These are phyloP conservation scores for Thalia dealbata DNA, from an alignment of 176 grass and related monocot species.

Conservation along the genomic window DNA sequence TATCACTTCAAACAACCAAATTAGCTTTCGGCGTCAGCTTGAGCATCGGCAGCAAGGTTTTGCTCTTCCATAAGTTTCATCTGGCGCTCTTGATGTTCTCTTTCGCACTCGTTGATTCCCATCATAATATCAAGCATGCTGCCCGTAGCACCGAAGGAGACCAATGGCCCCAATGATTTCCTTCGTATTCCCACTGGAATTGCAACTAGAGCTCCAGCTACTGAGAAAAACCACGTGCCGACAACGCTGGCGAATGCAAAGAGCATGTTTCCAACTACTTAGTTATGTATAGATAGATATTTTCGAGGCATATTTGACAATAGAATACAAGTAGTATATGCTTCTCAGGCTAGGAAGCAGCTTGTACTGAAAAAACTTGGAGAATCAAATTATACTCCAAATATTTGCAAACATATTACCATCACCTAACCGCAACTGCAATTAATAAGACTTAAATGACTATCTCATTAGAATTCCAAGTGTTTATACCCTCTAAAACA, in stretches of 20 bases:
- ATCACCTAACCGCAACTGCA: too few relatives aligned
- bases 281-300: too few relatives aligned
- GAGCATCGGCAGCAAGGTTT: conserved; percentile 27
- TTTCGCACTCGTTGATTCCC: conserved; percentile 82
- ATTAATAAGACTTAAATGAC: too few relatives aligned
- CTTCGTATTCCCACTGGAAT: conserved; percentile 90
- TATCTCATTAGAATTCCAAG: too few relatives aligned
- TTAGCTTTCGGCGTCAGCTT: conserved; percentile 26
- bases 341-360: not conserved
- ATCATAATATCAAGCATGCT: conserved; percentile 98
- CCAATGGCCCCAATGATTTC: conserved; percentile 75
- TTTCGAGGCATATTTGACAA: too few relatives aligned
- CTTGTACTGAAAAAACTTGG: conserved; percentile 5
- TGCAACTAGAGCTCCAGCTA: conserved; percentile 71
- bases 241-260: conserved; percentile 59
- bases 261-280: too few relatives aligned
- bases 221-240: conserved; percentile 91
- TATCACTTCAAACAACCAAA: not conserved
- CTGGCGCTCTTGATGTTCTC: conserved; percentile 78
- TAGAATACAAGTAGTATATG: too few relatives aligned
- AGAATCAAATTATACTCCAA: not conserved
- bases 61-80: conserved; percentile 77
- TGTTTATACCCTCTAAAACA: too few relatives aligned
- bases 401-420: too few relatives aligned
- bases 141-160: conserved; percentile 86